Evolutionary conservation across 1,284 basidiomycete genomes (phyloP).

Genomic region (Leccinum proliferum): DNA sequence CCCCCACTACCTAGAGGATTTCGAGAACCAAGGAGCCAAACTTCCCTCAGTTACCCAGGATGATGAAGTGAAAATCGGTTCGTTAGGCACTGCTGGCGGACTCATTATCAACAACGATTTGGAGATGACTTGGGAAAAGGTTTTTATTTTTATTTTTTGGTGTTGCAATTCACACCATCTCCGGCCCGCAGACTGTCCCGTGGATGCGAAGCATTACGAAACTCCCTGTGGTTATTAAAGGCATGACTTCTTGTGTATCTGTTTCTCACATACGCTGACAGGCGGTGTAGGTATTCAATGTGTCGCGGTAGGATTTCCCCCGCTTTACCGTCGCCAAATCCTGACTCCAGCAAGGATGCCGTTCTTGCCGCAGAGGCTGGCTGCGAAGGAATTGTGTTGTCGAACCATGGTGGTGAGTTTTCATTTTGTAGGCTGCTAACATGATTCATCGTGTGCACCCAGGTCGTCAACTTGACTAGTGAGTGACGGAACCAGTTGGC

Average conservation of each 20-base stretch:
- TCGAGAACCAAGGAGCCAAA: conserved; percentile 38
- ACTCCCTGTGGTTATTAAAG: conserved; percentile 83
- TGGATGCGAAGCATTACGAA: conserved; percentile 75
- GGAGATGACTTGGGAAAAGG: conserved; percentile 72
- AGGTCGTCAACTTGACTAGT: conserved; percentile 84
- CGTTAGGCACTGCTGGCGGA: conserved; percentile 61
- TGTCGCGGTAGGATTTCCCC: conserved; percentile 47
- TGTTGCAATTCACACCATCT: conserved; percentile 5
- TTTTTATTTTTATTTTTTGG: conserved; percentile 12
- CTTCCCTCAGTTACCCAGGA: conserved; percentile 23
- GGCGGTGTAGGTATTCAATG: conserved; percentile 57
- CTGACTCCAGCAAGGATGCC: conserved; percentile 53
- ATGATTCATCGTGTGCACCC: conserved; percentile 4
- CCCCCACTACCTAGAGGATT: conserved; percentile 57
- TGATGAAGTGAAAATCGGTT: conserved; percentile 32
- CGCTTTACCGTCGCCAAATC: not conserved
- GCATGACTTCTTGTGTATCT: conserved; percentile 27
- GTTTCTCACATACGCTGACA: conserved; percentile 7
- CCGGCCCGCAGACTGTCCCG: conserved; percentile 52
- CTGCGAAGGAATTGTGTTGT: conserved; percentile 83
- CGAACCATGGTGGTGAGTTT: conserved; percentile 82
- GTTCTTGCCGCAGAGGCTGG: conserved; percentile 86
- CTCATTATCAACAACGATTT: conserved; percentile 58
- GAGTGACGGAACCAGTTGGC: conserved; percentile 22
- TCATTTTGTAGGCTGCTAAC: conserved; percentile 6